Base-by-base conservation (phyloP, 225 moss, liverwort and hornwort species). In the Marchantia paleacea region DNA sequence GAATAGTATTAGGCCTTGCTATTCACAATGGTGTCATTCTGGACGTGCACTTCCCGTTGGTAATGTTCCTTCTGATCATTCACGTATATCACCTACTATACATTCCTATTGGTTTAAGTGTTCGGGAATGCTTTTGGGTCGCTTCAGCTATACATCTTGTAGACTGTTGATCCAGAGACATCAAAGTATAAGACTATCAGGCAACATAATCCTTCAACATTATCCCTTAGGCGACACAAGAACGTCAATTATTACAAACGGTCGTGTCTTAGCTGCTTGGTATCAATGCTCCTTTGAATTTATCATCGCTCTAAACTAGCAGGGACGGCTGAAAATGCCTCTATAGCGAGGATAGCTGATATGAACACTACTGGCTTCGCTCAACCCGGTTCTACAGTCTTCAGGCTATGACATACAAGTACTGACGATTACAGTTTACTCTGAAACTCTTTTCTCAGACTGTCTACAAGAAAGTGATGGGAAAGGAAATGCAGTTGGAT, bases 1-100 rank as follows among this genome's bases (percentile, higher is more conserved):
- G 91, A 22, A 87, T 82, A 69, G 82, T 93, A 15, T 75, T 93
- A 81, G 93, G 93, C 78, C 85, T 93, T 69, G 93, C 91, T 29
- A 93, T 93, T 49, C 91, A 93, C 80, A 93, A 91, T 66, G 93
- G 91, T 52, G 93, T 93, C 48, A 93, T 93, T 83, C 84, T 91
- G 73, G 91, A 91, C 81, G 81, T 93, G 53, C 93, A 93, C 79
- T 93, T 93, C 55, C 91, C 91, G 25, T 80, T 87, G 91, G 93
- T 93, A 86, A 55, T 75, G 8, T 55, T 30, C 55, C 31, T 10
- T 75, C 55, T 28, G 0, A 24, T 30, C 22, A 26, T 7, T 51
- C 19, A 0, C 48, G 11, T 10, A 50, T 22, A 51, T 72, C 10
- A 19, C 51, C 2, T 2, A 39, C 39, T 39, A 39, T 39, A 39